phyloP scores from a whole-genome alignment of 1,284 basidiomycete species.

The Puccinia hordei region DNA sequence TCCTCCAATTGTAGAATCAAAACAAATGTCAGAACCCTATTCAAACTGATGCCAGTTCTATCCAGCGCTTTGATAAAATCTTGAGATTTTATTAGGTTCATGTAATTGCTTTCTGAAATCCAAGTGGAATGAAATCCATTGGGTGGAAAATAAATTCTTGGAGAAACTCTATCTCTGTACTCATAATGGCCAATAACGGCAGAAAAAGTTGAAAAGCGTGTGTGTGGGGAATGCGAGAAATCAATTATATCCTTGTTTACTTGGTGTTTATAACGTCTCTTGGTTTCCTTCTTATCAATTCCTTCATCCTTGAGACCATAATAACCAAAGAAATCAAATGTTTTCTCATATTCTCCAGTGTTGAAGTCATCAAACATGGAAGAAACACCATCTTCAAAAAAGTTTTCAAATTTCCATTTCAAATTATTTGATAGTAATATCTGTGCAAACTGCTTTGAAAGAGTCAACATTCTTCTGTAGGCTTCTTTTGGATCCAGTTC shows the following conservation, averaged over 20 bases:
- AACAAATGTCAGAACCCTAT: background rate
- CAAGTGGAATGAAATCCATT: background rate
- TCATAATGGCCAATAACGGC: background rate
- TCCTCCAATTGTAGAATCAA: slow-evolving; percentile 1
- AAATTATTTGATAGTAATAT: background rate
- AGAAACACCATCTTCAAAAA: background rate
- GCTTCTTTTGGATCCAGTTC: background rate
- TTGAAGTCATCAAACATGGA: background rate
- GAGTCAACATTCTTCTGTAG: slow-evolving; percentile 17
- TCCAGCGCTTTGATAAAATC: background rate
- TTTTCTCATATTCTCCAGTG: slow-evolving; percentile 20
- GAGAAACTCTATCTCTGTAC: background rate
- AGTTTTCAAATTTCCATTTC: background rate
- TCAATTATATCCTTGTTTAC: background rate
- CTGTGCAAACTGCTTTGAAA: slow-evolving; percentile 12
- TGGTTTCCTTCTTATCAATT: too few relatives aligned
- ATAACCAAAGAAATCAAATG: slow-evolving; percentile 7
- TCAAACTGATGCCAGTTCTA: background rate
- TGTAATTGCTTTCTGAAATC: slow-evolving; percentile 15
- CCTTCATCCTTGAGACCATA: background rate
- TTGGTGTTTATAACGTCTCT: background rate
- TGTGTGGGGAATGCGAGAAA: background rate
- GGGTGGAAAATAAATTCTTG: background rate
- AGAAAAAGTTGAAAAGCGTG: background rate
- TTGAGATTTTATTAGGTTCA: background rate